phyloP scores from a whole-genome alignment of 208 protist genomes.

The Wallacemonas rigidus region DNA sequence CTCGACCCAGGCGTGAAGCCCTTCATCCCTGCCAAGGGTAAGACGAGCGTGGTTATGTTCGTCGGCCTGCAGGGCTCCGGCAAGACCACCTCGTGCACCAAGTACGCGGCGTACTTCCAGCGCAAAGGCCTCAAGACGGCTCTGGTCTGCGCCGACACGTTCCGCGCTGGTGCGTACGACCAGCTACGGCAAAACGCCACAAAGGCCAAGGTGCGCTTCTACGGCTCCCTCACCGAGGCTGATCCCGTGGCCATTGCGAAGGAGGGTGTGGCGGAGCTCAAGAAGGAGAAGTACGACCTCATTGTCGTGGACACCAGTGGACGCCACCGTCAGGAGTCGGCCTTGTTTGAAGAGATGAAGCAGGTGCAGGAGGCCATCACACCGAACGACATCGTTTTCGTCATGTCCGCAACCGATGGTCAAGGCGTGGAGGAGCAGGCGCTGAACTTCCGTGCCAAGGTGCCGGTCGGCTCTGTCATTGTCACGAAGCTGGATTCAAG shows the following conservation, averaged over 20 bases:
- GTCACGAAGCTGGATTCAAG: slow-evolving; percentile 99
- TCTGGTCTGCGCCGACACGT: slow-evolving; percentile 99
- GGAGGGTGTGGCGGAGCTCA: slow-evolving; percentile 97
- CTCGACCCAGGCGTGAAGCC: slow-evolving; percentile 96
- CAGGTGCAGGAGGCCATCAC: slow-evolving; percentile 83
- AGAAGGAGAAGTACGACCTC: slow-evolving; percentile 96
- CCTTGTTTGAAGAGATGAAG: slow-evolving; percentile 99
- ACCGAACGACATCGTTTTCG: slow-evolving; percentile 98
- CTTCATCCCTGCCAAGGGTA: slow-evolving; percentile 95
- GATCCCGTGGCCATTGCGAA: slow-evolving; percentile 97
- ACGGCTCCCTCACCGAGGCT: slow-evolving; percentile 95
- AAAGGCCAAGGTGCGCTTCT: slow-evolving; percentile 98
- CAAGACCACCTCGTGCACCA: slow-evolving; percentile 99
- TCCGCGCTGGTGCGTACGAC: slow-evolving; percentile 96
- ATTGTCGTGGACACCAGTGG: slow-evolving; percentile 99
- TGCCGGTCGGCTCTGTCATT: slow-evolving; percentile 97
- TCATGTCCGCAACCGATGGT: slow-evolving; percentile 98
- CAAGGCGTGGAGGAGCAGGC: slow-evolving; percentile 97
- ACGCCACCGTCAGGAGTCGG: slow-evolving; percentile 98
- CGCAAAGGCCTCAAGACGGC: slow-evolving; percentile 95
- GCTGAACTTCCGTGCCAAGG: slow-evolving; percentile 88
- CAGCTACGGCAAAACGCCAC: slow-evolving; percentile 99
- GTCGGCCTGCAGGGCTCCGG: slow-evolving; percentile 98
- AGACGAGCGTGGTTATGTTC: slow-evolving; percentile 99
- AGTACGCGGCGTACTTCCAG: slow-evolving; percentile 96